A percentile compares a stretch with the other conserved stretches of the same genome.
These are phyloP conservation scores for Juglanconis oblonga DNA, from an alignment of 2,329 filamentous ascomycete species.

Conservation along the genomic window DNA sequence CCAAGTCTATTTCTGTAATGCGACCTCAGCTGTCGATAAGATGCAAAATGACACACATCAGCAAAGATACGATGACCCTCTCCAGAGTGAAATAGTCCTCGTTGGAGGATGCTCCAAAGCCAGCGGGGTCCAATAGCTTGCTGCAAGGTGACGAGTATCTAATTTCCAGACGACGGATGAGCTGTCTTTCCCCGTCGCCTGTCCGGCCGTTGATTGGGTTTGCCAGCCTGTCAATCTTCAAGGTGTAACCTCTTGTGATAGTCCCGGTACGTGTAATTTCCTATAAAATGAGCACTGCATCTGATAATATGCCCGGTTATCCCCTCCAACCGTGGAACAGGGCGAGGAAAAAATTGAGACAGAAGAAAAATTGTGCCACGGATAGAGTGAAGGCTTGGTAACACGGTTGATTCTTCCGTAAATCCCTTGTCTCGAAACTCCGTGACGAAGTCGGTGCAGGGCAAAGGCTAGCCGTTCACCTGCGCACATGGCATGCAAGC, in stretches of 20 bases:
- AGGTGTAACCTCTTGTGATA: slow-evolving; percentile 15
- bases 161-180: slow-evolving; percentile 16
- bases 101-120: not conserved
- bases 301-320: not conserved
- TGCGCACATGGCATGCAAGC: not conserved
- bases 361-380: not conserved
- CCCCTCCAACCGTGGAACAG: not conserved
- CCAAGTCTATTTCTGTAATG: not conserved
- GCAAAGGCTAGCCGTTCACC: not conserved
- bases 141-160: slow-evolving; percentile 12
- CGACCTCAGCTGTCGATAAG: not conserved
- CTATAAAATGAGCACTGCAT: slow-evolving; percentile 15
- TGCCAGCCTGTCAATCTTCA: slow-evolving; percentile 5
- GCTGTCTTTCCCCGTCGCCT: slow-evolving; percentile 7
- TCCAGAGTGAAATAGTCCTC: not conserved
- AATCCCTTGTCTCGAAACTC: not conserved
- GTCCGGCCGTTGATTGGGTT: slow-evolving; percentile 7
- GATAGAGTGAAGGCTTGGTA: not conserved
- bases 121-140: slow-evolving; percentile 1
- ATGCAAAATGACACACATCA: not conserved
- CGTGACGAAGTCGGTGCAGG: not conserved
- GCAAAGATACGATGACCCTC: not conserved
- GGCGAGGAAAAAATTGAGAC: not conserved
- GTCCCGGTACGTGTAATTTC: slow-evolving; percentile 18
- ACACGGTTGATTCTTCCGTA: not conserved